phyloP scores from a whole-genome alignment of 257 asterid species.

The Penstemon davidsonii region DNA sequence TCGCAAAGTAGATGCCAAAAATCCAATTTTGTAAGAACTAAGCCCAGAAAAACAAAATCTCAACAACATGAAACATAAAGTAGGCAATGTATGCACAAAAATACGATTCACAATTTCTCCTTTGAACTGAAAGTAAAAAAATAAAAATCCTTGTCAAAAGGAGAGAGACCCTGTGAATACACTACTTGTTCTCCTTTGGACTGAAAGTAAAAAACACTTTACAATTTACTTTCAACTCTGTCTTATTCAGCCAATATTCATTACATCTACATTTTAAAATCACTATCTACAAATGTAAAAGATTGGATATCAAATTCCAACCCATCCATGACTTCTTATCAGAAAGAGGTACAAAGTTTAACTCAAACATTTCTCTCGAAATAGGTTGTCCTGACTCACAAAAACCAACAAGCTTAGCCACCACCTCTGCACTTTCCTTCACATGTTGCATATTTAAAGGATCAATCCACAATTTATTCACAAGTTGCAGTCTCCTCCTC shows the following conservation, averaged over 20 bases:
- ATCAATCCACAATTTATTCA: slow-evolving; percentile 83
- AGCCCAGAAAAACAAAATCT: too few species aligned
- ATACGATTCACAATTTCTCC: too few species aligned
- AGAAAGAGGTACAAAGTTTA: slow-evolving; percentile 71
- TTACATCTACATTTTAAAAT: slow-evolving; percentile 12
- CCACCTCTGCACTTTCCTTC: slow-evolving; percentile 85
- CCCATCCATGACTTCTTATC: slow-evolving; percentile 92
- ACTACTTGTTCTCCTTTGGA: not conserved
- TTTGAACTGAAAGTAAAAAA: too few species aligned
- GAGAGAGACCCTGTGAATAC: too few species aligned
- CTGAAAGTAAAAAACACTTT: slow-evolving; percentile 1
- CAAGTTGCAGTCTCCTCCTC: slow-evolving; percentile 74
- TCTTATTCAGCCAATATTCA: not conserved
- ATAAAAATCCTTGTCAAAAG: too few species aligned
- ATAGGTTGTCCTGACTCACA: slow-evolving; percentile 77
- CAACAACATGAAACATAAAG: too few species aligned
- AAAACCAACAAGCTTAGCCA: slow-evolving; percentile 88
- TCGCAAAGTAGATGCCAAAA: too few species aligned
- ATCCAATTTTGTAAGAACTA: too few species aligned
- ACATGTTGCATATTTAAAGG: slow-evolving; percentile 78
- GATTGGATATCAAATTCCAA: slow-evolving; percentile 79
- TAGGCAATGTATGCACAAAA: too few species aligned
- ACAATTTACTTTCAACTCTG: not conserved
- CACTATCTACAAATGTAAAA: slow-evolving; percentile 54
- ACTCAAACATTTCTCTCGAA: slow-evolving; percentile 82